Base-by-base conservation (phyloP, 2,329 filamentous ascomycete species). In the Phialemonium atrogriseum region DNA sequence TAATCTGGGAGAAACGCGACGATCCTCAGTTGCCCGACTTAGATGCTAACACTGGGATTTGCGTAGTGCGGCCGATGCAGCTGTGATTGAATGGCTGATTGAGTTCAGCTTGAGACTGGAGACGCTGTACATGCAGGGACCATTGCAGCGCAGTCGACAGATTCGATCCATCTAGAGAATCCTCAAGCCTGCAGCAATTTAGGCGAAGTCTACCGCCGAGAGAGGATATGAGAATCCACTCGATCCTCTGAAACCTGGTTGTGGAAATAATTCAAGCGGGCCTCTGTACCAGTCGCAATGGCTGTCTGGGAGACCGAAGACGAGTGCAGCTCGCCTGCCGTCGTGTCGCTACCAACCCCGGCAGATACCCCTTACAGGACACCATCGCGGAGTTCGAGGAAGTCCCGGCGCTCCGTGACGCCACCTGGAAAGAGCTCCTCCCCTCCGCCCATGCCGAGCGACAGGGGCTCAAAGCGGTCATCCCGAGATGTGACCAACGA, bases 321-420 rank as follows among this genome's bases (percentile, higher is more conserved):
- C 47, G 74, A 80, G 52, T 68, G 68, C 42, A 60, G 66, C 42
- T 63, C 63, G 39, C 68, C 70, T 39, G 68, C 70, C 42, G 64
- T 65, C 41, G 66, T 73, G 45, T 64, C 73, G 27, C 63, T 87
- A 36, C 80, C 85, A 18, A 80, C 81, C 21, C 79, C 84, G 9
- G 69, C 71, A 21, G 77, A 81, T 41, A 82, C 81, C 16, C 80
- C 81, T 13, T 84, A 84, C 47, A 70, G 80, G 45, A 80, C 79
- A 7, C 75, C 79, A 31, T 88, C 85, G 16, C 72, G 77, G 45
- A 66, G 46, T 24, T 73, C 70, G 13, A 70, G 56, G 39, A 63
- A 71, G 30, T 84, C 83, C 7, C 71, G 75, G 36, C 73, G 80
- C 33, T 82, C 80, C 16, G 63, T 68, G 23, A 84, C 84, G 19